Evolutionary conservation across 1,284 basidiomycete genomes (phyloP).

Genomic region (Gymnopus androsaceus): DNA sequence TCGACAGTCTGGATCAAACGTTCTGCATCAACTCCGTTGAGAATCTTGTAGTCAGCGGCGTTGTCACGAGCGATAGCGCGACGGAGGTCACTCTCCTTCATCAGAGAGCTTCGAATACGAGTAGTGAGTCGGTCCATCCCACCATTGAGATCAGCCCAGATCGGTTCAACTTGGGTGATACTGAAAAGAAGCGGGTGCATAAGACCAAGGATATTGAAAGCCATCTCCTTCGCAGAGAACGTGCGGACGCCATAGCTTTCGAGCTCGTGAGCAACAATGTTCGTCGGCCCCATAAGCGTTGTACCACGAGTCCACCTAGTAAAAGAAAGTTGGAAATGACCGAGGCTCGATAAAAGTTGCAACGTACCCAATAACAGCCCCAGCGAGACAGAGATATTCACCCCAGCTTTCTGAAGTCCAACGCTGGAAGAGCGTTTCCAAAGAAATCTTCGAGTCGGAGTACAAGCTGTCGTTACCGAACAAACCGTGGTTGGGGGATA

Average conservation of each 20-base stretch:
- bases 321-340: constrained; percentile 18
- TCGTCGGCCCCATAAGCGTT: constrained; percentile 96
- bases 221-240: constrained; percentile 99
- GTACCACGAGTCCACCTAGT: constrained; percentile 93
- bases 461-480: constrained; percentile 99
- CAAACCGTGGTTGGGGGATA: constrained; percentile 97
- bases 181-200: constrained; percentile 99
- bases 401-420: constrained; percentile 99
- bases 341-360: constrained; percentile 3
- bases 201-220: constrained; percentile 97
- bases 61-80: constrained; percentile 94
- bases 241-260: constrained; percentile 95
- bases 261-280: constrained; percentile 92
- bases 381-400: constrained; percentile 96
- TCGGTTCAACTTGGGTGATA: constrained; percentile 99
- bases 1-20: constrained; percentile 90
- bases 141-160: constrained; percentile 97
- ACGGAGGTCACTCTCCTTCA: constrained; percentile 86
- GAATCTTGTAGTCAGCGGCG: constrained; percentile 90
- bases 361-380: constrained; percentile 93
- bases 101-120: constrained; percentile 80
- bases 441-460: constrained; percentile 97
- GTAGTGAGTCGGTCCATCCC: constrained; percentile 94
- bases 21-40: constrained; percentile 92
- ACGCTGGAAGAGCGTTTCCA: constrained; percentile 97